Evolutionary conservation across 1,284 basidiomycete genomes (phyloP), one percentile per base, ranked within the genome.

Genomic region (Cystobasidium sp.): DNA sequence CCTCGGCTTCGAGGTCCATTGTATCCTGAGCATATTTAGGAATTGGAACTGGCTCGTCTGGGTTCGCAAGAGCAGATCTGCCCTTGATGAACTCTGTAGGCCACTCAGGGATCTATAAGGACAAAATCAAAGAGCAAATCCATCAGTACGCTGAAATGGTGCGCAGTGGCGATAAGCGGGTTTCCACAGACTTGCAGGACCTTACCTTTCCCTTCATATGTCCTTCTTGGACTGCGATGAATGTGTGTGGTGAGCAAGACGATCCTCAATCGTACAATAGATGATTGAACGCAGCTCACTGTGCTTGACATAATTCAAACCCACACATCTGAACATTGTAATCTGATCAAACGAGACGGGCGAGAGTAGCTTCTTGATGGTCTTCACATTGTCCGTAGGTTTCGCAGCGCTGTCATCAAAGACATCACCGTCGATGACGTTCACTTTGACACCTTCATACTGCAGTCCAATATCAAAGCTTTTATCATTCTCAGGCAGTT

Each of bases 21-120:
- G 51, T 58, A 44, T 73, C 70, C 49, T 73, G 70, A 12, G 70
- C 70, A 46, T 49, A 56, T 46, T 73, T 73, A 41, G 70, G 70
- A 22, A 73, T 59, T 22, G 53, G 47, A 46, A 65, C 63, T 8
- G 70, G 62, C 44, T 73, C 70, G 37, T 73, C 70, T 41, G 70
- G 70, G 55, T 73, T 73, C 41, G 70, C 70, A 4, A 73, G 70
- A 39, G 70, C 62, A 12, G 70, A 73, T 4, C 70, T 62, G 49
- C 70, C 70, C 43, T 73, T 73, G 70, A 73, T 73, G 63, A 73
- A 73, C 24, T 73, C 62, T 12, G 70, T 73, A 37, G 70, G 70
- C 70, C 70, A 73, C 58, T 73, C 55, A 12, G 63, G 70, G 16
- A 66, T 59, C 70, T 73, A 20, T 18, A 55, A 12, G 6, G 7